phyloP scores from a whole-genome alignment of 2,329 filamentous ascomycete genomes.

The Teratosphaeria viscida region DNA sequence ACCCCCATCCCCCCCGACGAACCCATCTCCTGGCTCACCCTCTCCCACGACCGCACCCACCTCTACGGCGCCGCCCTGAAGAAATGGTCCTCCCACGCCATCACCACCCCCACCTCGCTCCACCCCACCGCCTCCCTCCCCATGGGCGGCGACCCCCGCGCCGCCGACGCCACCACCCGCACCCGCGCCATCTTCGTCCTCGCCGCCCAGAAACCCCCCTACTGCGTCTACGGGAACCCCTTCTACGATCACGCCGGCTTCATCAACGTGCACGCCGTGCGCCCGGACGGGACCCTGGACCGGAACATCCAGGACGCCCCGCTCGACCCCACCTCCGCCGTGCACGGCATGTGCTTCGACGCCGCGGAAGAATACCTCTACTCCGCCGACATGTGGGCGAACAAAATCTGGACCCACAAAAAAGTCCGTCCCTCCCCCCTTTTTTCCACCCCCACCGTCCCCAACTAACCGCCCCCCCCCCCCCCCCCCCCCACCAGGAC shows the following conservation, averaged over 20 bases:
- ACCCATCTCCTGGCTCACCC: slow-evolving; percentile 89
- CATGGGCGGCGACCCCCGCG: slow-evolving; percentile 62
- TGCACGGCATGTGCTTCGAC: slow-evolving; percentile 77
- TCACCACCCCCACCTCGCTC: slow-evolving; percentile 66
- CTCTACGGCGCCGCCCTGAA: slow-evolving; percentile 90
- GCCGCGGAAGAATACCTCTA: slow-evolving; percentile 64
- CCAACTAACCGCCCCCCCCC: no score
- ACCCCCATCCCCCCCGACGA: slow-evolving; percentile 74
- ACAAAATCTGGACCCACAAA: slow-evolving; percentile 76
- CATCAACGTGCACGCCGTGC: slow-evolving; percentile 64
- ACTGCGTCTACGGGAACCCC: slow-evolving; percentile 78
- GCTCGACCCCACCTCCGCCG: slow-evolving; percentile 58
- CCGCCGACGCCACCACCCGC: slow-evolving; percentile 60
- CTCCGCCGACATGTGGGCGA: slow-evolving; percentile 65
- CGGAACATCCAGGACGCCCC: slow-evolving; percentile 62
- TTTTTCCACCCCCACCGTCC: no score
- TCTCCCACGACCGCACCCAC: slow-evolving; percentile 71
- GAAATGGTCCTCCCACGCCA: slow-evolving; percentile 76
- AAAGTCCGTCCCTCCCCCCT: slow-evolving; percentile 34
- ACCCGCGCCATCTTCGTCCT: slow-evolving; percentile 85
- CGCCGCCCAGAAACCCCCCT: slow-evolving; percentile 64
- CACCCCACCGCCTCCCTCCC: slow-evolving; percentile 63
- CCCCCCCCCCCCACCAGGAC: slow-evolving; percentile 24
- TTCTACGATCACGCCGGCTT: slow-evolving; percentile 80
- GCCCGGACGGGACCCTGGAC: slow-evolving; percentile 46